phyloP scores from a whole-genome alignment of 257 asterid genomes.

The Asclepias syriaca region DNA sequence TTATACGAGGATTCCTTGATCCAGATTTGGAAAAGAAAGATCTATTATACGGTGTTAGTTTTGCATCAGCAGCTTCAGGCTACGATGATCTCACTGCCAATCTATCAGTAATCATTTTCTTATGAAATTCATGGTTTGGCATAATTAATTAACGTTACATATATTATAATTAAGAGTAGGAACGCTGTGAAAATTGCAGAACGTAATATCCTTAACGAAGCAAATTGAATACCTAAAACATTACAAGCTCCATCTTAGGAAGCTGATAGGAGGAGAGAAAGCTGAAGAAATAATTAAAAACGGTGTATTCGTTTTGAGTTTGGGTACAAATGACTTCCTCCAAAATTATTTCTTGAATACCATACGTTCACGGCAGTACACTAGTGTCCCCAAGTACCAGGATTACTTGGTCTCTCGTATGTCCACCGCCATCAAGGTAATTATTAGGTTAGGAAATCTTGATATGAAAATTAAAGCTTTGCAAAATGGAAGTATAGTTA shows the following conservation, averaged over 20 bases:
- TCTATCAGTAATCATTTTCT: constrained; percentile 28
- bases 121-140: not conserved
- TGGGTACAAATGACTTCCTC: constrained; percentile 50
- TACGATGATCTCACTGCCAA: constrained; percentile 51
- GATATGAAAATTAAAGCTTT: too few species aligned
- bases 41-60: constrained; percentile 47
- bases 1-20: constrained; percentile 39
- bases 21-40: constrained; percentile 33
- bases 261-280: constrained; percentile 31
- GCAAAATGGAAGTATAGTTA: too few species aligned
- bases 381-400: constrained; percentile 28
- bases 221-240: constrained; percentile 42
- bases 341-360: constrained; percentile 38
- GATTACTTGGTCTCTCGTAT: constrained; percentile 36
- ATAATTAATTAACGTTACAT: not conserved
- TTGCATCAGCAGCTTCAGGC: constrained; percentile 58
- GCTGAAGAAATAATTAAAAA: constrained; percentile 25
- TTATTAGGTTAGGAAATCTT: too few species aligned
- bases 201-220: constrained; percentile 37
- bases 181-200: constrained; percentile 18
- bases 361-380: constrained; percentile 36
- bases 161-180: too few species aligned
- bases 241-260: constrained; percentile 36
- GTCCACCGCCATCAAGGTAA: constrained; percentile 39
- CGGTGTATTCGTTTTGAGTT: constrained; percentile 41